These are phyloP conservation scores for Aegilops speltoides DNA, from an alignment of 176 grass and related monocot genomes.

Conservation along the genomic window DNA sequence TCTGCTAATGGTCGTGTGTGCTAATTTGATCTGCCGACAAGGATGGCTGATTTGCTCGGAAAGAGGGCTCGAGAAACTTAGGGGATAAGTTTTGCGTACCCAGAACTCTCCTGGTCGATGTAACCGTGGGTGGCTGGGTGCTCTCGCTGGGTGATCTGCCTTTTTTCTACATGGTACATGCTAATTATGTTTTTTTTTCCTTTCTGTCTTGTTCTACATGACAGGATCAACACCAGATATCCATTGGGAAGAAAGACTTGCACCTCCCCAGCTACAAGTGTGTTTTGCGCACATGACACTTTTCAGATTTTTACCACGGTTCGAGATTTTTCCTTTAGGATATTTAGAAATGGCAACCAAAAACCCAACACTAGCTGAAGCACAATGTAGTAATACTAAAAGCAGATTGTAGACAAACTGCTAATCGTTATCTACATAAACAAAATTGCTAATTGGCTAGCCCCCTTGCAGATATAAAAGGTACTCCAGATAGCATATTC, in stretches of 20 bases:
- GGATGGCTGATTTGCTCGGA: constrained; percentile 16
- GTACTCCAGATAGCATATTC: not conserved
- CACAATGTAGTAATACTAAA: not conserved
- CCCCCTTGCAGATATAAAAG: not conserved
- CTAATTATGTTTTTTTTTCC: too few relatives aligned
- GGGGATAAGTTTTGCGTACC: constrained; percentile 14
- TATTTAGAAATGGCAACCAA: too few relatives aligned
- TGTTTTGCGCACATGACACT: too few relatives aligned
- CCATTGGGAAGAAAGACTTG: too few relatives aligned
- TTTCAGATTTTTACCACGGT: too few relatives aligned
- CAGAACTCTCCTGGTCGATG: not conserved
- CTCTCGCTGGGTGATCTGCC: not conserved
- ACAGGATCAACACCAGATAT: too few relatives aligned
- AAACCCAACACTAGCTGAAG: not conserved
- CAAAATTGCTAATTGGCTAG: not conserved
- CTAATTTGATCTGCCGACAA: not conserved
- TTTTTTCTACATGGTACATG: not conserved
- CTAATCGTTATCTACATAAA: not conserved
- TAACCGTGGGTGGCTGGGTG: not conserved
- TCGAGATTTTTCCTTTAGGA: too few relatives aligned
- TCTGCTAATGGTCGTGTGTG: not conserved
- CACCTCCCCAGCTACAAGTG: too few relatives aligned
- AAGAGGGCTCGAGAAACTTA: constrained; percentile 21
- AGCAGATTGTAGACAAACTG: not conserved
- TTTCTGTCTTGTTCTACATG: too few relatives aligned